Conservation (phyloP, 495 filamentous ascomycete species). For the Lichenothelia convexa region DNA sequence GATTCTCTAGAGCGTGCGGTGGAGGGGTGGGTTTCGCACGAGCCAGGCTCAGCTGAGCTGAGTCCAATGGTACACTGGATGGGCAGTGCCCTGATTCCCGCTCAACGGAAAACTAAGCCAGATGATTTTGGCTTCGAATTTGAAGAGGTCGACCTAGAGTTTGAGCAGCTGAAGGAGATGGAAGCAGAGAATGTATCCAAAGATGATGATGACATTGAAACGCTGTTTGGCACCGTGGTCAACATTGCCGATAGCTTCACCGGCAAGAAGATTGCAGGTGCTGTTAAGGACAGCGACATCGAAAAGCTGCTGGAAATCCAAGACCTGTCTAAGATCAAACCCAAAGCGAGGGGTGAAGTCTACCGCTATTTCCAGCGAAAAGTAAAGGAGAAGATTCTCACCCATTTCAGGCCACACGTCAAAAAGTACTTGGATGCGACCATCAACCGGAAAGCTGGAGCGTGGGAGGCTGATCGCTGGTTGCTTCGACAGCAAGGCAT, state of each 20-base stretch:
- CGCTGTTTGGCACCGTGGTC: conserved; percentile 30
- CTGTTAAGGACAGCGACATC: conserved; percentile 16
- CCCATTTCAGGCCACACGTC: conserved; percentile 25
- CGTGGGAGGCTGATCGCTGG: conserved; percentile 35
- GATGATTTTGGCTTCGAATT: conserved; percentile 31
- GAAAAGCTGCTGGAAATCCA: conserved; percentile 17
- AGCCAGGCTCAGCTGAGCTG: conserved; percentile 10
- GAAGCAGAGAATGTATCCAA: conserved; percentile 38
- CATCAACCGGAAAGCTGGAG: conserved; percentile 29
- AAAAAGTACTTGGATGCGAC: conserved; percentile 25
- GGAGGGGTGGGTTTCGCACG: conserved; percentile 28
- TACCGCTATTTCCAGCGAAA: conserved; percentile 37
- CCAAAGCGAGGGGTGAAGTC: conserved; percentile 32
- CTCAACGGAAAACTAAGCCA: conserved; percentile 21
- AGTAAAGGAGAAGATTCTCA: conserved; percentile 25
- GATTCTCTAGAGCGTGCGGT: conserved; percentile 39
- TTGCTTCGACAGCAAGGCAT: too few relatives aligned
- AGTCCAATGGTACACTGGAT: conserved; percentile 47
- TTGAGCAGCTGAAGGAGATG: conserved; percentile 44
- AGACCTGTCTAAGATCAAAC: conserved; percentile 41
- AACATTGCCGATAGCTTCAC: conserved; percentile 30
- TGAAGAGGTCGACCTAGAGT: conserved; percentile 48
- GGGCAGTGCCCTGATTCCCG: conserved; percentile 27
- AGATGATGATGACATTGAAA: conserved; percentile 34
- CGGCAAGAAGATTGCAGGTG: conserved; percentile 15